Percentiles rank a stretch among this genome's conserved stretches.
These are phyloP conservation scores for Didymella sp. DNA, from an alignment of 2,329 filamentous ascomycete genomes.

Conservation along the genomic window DNA sequence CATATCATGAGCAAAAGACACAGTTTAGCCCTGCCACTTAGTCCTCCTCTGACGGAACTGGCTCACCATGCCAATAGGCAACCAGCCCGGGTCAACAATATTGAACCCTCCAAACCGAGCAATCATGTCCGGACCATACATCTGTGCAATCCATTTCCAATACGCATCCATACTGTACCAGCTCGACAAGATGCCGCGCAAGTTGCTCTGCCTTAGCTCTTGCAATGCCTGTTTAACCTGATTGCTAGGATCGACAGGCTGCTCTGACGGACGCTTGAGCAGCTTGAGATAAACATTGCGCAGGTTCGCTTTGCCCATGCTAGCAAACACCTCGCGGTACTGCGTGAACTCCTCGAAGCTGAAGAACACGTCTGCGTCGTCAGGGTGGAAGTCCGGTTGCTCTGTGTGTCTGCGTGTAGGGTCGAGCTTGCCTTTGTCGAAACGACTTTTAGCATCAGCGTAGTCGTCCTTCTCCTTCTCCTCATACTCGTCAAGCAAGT, in stretches of 20 bases:
- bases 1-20: too few relatives aligned
- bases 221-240: slow-evolving; percentile 32
- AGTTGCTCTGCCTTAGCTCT: slow-evolving; percentile 29
- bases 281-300: slow-evolving; percentile 26
- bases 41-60: slow-evolving; percentile 44
- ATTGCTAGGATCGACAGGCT: slow-evolving; percentile 28
- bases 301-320: slow-evolving; percentile 23
- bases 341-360: slow-evolving; percentile 35
- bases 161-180: slow-evolving; percentile 44
- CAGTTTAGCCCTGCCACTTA: slow-evolving; percentile 42
- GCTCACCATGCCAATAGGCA: slow-evolving; percentile 49
- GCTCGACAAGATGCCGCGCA: slow-evolving; percentile 31
- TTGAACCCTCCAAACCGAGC: slow-evolving; percentile 44
- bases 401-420: slow-evolving; percentile 8
- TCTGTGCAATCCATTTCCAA: slow-evolving; percentile 48
- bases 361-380: slow-evolving; percentile 34
- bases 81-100: slow-evolving; percentile 43
- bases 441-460: slow-evolving; percentile 35
- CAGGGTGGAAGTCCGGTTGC: slow-evolving; percentile 22
- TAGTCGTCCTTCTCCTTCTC: slow-evolving; percentile 49
- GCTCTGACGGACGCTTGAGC: slow-evolving; percentile 30
- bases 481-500: slow-evolving; percentile 53
- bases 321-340: slow-evolving; percentile 29
- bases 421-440: slow-evolving; percentile 33
- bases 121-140: slow-evolving; percentile 48